Percentiles rank a stretch among this genome's conserved stretches.
Conservation (phyloP, 768 basidiomycete species). For the Suillus luteus region DNA sequence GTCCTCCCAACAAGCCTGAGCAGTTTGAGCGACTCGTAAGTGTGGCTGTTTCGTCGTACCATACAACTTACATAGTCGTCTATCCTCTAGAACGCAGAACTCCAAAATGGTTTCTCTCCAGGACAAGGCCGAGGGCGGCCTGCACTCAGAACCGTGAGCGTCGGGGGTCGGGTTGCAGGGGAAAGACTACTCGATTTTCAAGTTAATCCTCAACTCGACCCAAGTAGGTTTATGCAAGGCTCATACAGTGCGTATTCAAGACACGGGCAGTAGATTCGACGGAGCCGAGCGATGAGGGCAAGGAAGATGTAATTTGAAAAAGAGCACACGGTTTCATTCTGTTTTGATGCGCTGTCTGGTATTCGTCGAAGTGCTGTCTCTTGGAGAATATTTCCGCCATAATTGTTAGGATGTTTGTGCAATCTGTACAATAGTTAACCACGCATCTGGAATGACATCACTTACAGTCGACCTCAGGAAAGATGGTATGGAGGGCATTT, state of each 20-base stretch:
- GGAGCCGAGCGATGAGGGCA: neutral
- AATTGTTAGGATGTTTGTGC: neutral
- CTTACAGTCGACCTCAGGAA: neutral
- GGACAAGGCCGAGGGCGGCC: conserved; percentile 11
- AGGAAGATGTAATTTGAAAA: neutral
- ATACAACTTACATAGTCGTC: neutral
- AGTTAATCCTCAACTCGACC: conserved; percentile 7
- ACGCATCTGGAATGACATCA: conserved; percentile 13
- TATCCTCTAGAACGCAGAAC: conserved; percentile 13
- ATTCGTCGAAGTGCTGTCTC: neutral
- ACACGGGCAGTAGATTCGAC: conserved; percentile 3
- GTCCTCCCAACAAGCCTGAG: conserved; percentile 13
- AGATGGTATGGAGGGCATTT: neutral
- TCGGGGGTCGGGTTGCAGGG: conserved; percentile 16
- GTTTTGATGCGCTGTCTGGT: conserved; percentile 5
- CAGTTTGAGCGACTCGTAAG: conserved; percentile 13
- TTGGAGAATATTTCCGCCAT: neutral
- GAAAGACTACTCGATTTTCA: conserved; percentile 21
- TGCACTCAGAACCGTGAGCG: conserved; percentile 15
- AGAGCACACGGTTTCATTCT: neutral
- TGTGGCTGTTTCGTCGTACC: neutral
- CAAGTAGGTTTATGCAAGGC: conserved; percentile 7
- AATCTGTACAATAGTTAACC: conserved; percentile 17
- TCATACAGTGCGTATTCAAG: conserved; percentile 2
- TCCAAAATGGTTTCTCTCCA: conserved; percentile 12